Percentiles rank a stretch among this genome's conserved stretches.
phyloP scores from a whole-genome alignment of 1,139 yeast genomes.

The Oligophagozyma castellii region DNA sequence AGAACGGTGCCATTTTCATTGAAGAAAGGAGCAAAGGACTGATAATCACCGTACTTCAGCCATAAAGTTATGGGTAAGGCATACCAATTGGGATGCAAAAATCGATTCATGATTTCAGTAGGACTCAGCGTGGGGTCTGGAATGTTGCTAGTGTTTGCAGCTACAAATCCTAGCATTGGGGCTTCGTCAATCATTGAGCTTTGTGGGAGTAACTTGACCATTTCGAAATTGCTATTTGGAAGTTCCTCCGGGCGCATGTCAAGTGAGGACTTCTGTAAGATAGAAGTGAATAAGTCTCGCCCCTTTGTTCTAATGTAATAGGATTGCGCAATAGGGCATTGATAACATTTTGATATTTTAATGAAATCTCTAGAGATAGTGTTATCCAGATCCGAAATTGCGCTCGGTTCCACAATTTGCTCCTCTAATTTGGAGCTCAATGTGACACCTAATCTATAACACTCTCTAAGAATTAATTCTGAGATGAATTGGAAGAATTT shows the following conservation, averaged over 20 bases:
- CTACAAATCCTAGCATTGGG: constrained; percentile 25
- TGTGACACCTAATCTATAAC: constrained; percentile 33
- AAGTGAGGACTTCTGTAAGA: constrained; percentile 22
- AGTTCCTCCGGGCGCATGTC: constrained; percentile 22
- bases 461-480: constrained; percentile 62
- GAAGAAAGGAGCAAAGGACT: constrained; percentile 64
- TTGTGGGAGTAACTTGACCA: constrained; percentile 24
- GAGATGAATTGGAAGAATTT: constrained; percentile 56
- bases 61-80: constrained; percentile 72
- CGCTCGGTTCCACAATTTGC: constrained; percentile 6
- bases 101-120: constrained; percentile 53
- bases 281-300: constrained; percentile 38
- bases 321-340: constrained; percentile 52
- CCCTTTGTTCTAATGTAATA: constrained; percentile 30
- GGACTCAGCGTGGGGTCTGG: constrained; percentile 55
- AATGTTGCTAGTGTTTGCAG: constrained; percentile 28
- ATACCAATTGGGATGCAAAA: constrained; percentile 80
- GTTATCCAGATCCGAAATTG: constrained; percentile 20
- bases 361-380: constrained; percentile 44
- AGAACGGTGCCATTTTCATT: constrained; percentile 64
- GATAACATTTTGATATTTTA: constrained; percentile 47
- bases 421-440: constrained; percentile 8
- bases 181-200: constrained; percentile 25
- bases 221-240: constrained; percentile 22
- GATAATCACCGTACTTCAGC: constrained; percentile 52